These are phyloP conservation scores for Pascua guehoae DNA, from an alignment of 1,284 basidiomycete species.

Conservation along the genomic window DNA sequence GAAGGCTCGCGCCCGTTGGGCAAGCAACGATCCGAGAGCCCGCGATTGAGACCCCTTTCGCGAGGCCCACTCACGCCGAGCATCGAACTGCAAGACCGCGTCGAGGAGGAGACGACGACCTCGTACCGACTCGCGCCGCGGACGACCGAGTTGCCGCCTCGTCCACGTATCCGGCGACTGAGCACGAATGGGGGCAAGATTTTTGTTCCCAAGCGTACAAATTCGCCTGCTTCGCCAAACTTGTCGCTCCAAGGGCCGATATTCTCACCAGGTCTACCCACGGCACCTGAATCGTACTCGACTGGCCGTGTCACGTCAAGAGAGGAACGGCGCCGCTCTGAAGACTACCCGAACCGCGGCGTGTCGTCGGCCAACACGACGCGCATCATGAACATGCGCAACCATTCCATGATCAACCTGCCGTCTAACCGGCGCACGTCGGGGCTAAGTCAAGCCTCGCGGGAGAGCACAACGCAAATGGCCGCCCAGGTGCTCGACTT, in stretches of 20 bases:
- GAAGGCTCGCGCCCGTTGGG: slow-evolving; percentile 22
- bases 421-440: slow-evolving; percentile 20
- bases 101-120: slow-evolving; percentile 24
- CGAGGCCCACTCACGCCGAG: slow-evolving; percentile 15
- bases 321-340: slow-evolving; percentile 31
- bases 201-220: slow-evolving; percentile 35
- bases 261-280: neutral
- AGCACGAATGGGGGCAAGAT: slow-evolving; percentile 31
- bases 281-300: neutral
- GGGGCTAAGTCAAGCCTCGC: slow-evolving; percentile 23
- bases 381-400: slow-evolving; percentile 24
- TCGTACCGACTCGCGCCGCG: neutral
- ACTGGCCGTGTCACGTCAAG: slow-evolving; percentile 1
- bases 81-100: slow-evolving; percentile 20
- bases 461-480: slow-evolving; percentile 50
- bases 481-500: slow-evolving; percentile 73
- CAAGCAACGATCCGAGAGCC: slow-evolving; percentile 5
- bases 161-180: slow-evolving; percentile 14
- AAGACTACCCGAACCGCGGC: slow-evolving; percentile 19
- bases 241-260: no score
- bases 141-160: slow-evolving; percentile 10
- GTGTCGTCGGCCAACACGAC: slow-evolving; percentile 4
- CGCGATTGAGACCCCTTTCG: slow-evolving; percentile 8
- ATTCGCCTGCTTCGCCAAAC: slow-evolving; percentile 22
- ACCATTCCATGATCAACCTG: slow-evolving; percentile 37